Evolutionary conservation across 2,329 filamentous ascomycete genomes (phyloP).

Genomic region (Fusarium sp.): DNA sequence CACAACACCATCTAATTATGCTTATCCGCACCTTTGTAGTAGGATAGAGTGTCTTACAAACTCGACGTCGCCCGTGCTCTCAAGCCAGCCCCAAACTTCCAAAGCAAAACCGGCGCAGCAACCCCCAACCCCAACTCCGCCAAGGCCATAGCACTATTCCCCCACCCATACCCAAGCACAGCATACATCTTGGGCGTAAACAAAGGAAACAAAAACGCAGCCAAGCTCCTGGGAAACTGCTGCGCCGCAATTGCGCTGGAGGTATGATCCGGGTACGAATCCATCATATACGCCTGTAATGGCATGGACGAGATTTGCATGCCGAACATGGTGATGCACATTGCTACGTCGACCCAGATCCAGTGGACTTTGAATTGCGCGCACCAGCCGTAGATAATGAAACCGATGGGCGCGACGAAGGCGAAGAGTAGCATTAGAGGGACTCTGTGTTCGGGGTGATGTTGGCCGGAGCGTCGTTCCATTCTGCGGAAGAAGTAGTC

Average conservation of each 20-base stretch:
- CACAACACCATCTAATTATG: too few relatives aligned
- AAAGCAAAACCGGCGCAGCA: conserved; percentile 54
- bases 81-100: conserved; percentile 53
- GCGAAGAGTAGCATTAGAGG: conserved; percentile 52
- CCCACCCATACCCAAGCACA: conserved; percentile 53
- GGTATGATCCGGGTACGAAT: conserved; percentile 59
- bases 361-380: conserved; percentile 53
- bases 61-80: conserved; percentile 32
- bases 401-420: conserved; percentile 53
- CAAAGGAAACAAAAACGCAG: conserved; percentile 61
- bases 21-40: too few relatives aligned
- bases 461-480: conserved; percentile 28
- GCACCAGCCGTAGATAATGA: conserved; percentile 59
- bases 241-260: conserved; percentile 59
- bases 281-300: conserved; percentile 55
- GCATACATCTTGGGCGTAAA: conserved; percentile 58
- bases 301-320: conserved; percentile 50
- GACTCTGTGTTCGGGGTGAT: conserved; percentile 42
- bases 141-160: conserved; percentile 54
- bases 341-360: conserved; percentile 52
- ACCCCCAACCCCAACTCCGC: conserved; percentile 50
- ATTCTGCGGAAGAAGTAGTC: conserved; percentile 51
- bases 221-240: conserved; percentile 58
- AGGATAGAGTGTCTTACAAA: too few relatives aligned
- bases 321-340: conserved; percentile 49